phyloP scores from a whole-genome alignment of 2,329 filamentous ascomycete species.

The Zasmidium cellare region DNA sequence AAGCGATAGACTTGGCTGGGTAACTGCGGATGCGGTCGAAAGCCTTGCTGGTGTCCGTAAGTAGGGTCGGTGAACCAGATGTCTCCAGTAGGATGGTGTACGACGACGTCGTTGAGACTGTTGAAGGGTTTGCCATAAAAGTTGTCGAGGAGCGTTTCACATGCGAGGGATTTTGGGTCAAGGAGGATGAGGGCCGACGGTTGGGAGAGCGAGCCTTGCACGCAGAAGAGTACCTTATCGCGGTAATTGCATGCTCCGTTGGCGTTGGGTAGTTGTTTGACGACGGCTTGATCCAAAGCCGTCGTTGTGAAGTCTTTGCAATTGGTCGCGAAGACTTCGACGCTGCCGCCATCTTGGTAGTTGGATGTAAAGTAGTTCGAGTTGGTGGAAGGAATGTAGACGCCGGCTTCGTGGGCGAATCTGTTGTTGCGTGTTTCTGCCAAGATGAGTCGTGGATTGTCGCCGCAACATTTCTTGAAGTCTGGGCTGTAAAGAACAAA shows the following conservation, averaged over 20 bases:
- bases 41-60: constrained; percentile 49
- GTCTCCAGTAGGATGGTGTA: constrained; percentile 55
- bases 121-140: constrained; percentile 64
- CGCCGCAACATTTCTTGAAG: no score
- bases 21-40: constrained; percentile 53
- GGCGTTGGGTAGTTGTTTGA: constrained; percentile 26
- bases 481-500: no score
- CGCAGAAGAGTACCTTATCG: constrained; percentile 35
- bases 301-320: constrained; percentile 25
- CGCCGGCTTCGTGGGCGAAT: constrained; percentile 40
- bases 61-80: constrained; percentile 64
- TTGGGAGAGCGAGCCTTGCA: constrained; percentile 30
- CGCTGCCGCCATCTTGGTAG: constrained; percentile 32
- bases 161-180: constrained; percentile 27
- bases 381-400: constrained; percentile 37
- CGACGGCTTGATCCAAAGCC: constrained; percentile 29
- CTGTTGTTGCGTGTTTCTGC: no score
- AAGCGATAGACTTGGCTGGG: constrained; percentile 62
- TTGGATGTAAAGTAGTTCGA: constrained; percentile 46
- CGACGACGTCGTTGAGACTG: constrained; percentile 58
- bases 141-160: constrained; percentile 53
- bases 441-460: no score
- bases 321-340: constrained; percentile 35
- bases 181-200: constrained; percentile 30
- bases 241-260: constrained; percentile 33